Conservation (phyloP, 2,329 filamentous ascomycete genomes). For the Pseudocercospora fijiensis region DNA sequence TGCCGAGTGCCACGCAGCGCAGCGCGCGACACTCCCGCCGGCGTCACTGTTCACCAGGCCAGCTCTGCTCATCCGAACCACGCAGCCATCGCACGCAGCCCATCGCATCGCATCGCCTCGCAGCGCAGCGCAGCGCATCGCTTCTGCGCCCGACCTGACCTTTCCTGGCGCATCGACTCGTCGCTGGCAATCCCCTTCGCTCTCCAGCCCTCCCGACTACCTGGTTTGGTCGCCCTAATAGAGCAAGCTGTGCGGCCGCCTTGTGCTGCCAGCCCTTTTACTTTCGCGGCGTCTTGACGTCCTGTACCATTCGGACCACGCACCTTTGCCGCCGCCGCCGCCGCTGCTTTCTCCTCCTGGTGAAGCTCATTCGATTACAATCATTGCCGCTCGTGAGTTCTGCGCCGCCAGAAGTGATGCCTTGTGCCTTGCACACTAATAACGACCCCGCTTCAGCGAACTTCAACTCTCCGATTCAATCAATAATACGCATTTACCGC, state of each 20-base stretch:
- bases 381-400: conserved; percentile 3
- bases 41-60: not conserved
- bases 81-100: too few relatives aligned
- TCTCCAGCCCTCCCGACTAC: conserved; percentile 18
- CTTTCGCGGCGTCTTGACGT: conserved; percentile 18
- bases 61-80: not conserved
- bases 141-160: conserved; percentile 9
- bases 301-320: not conserved
- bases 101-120: too few relatives aligned
- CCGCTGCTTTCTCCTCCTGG: conserved; percentile 4
- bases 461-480: conserved; percentile 4
- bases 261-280: conserved; percentile 21
- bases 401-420: not conserved
- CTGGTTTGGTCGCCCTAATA: conserved; percentile 22
- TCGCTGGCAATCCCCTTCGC: conserved; percentile 1
- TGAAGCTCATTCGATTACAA: not conserved
- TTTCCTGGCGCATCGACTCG: conserved; percentile 13
- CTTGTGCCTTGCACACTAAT: conserved; percentile 7
- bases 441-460: conserved; percentile 9
- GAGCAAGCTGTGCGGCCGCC: conserved; percentile 19
- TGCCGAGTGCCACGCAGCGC: not conserved
- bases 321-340: conserved; percentile 2
- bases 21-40: not conserved
- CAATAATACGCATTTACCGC: conserved; percentile 10
- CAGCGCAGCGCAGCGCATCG: not conserved